Evolutionary conservation across 768 basidiomycete genomes (phyloP), one percentile per base, ranked within the genome.

Genomic region (Cyathus striatus): DNA sequence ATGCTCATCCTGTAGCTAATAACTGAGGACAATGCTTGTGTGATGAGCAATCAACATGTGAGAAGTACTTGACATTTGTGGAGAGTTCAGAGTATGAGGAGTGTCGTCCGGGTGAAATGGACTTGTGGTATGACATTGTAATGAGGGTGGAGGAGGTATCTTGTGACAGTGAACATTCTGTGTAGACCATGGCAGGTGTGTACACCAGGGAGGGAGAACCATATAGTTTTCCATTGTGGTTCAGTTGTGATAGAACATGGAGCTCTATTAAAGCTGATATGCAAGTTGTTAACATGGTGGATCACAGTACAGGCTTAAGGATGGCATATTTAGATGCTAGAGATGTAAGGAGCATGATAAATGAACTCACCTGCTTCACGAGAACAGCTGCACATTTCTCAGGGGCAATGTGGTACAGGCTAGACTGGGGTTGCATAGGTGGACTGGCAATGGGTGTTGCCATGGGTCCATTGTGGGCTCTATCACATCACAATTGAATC

Each of bases 51-150:
- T 46, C 35, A 5, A 37, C 43, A 25, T 16, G 41, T 16, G 14
- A 9, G 14, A 22, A 9, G 22, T 51, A 60, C 12, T 42, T 45
- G 7, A 62, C 38, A 40, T 63, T 52, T 2, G 52, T 43, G 10
- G 49, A 43, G 3, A 61, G 50, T 24, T 60, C 57, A 1, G 62
- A 60, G 36, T 64, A 56, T 7, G 46, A 34, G 5, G 62, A 61
- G 14, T 45, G 46, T 26, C 54, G 50, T 17, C 48, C 49, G 1
- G 55, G 53, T 2, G 52, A 48, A 4, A 59, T 48, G 2, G 50
- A 52, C n/a, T 45, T 7, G 21, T 42, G 26, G n/a, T 32, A 23
- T 23, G 24, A n/a, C 9, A 23, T 14, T 13, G 24, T 10, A 20
- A 26, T 24, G 24, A 10, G 14, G 22, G 24, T 9, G 13, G 39